phyloP scores from a whole-genome alignment of 768 basidiomycete genomes.

The Leucocoprinus birnbaumii region DNA sequence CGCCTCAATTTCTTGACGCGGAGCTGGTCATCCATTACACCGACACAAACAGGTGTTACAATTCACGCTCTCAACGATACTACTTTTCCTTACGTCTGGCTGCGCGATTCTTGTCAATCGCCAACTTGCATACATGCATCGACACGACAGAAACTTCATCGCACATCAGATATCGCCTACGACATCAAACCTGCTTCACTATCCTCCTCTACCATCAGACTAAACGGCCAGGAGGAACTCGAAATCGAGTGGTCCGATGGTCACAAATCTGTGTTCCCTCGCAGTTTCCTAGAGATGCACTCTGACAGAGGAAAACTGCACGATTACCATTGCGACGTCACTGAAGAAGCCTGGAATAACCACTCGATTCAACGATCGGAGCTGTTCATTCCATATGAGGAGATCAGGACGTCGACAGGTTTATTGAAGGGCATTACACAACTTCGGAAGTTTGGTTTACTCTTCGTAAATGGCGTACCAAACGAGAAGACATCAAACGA shows the following conservation, averaged over 20 bases:
- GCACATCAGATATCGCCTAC: constrained; percentile 60
- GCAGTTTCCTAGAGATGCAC: constrained; percentile 48
- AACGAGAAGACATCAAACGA: constrained; percentile 53
- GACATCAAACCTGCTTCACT: constrained; percentile 42
- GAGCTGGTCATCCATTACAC: constrained; percentile 27
- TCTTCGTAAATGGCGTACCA: constrained; percentile 73
- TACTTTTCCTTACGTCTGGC: constrained; percentile 67
- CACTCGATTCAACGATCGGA: constrained; percentile 29
- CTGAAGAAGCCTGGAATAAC: constrained; percentile 38
- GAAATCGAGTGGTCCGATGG: constrained; percentile 53
- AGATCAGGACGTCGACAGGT: constrained; percentile 39
- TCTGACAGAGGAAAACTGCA: constrained; percentile 31
- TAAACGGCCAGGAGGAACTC: constrained; percentile 40
- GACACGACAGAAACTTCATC: constrained; percentile 74
- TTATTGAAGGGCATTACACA: constrained; percentile 65
- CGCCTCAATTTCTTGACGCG: constrained; percentile 7
- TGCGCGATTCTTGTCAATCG: constrained; percentile 77
- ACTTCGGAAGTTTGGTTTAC: constrained; percentile 64
- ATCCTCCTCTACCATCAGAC: constrained; percentile 31
- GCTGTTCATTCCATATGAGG: constrained; percentile 58
- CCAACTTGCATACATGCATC: constrained; percentile 59
- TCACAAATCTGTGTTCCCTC: constrained; percentile 53
- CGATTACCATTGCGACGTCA: constrained; percentile 41
- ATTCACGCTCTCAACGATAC: constrained; percentile 37
- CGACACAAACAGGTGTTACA: constrained; percentile 24